phyloP scores from a whole-genome alignment of 2,329 filamentous ascomycete species.

The Daldinia eschscholtzii region DNA sequence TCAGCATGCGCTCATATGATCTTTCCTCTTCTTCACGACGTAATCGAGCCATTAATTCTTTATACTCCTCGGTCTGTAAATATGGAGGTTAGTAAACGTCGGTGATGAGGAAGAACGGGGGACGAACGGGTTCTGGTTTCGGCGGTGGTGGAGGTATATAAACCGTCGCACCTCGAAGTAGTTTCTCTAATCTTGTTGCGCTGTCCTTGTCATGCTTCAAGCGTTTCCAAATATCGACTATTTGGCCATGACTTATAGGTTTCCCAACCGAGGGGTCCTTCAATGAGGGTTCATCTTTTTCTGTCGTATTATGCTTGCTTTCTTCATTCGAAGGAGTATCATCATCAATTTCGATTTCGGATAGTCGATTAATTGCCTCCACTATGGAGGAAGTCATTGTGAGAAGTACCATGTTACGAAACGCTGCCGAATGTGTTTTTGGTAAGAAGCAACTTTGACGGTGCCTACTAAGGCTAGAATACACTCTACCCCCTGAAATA shows the following conservation, averaged over 20 bases:
- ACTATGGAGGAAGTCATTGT: constrained; percentile 79
- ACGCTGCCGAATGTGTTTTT: constrained; percentile 28
- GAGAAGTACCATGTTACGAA: constrained; percentile 75
- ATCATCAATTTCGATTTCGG: constrained; percentile 33
- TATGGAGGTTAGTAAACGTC: constrained; percentile 22
- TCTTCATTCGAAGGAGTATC: constrained; percentile 39
- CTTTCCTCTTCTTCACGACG: constrained; percentile 85
- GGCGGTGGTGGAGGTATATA: constrained; percentile 85
- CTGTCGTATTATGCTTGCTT: constrained; percentile 8
- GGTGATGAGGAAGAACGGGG: constrained; percentile 13
- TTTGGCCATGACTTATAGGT: constrained; percentile 78
- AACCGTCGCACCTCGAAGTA: constrained; percentile 78
- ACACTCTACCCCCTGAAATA: too few species aligned
- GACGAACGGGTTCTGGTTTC: constrained; percentile 79
- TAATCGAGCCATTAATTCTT: constrained; percentile 86
- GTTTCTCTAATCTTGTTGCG: constrained; percentile 70
- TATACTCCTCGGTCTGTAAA: constrained; percentile 80
- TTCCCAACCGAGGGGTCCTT: constrained; percentile 67
- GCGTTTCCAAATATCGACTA: constrained; percentile 71
- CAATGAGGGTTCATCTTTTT: constrained; percentile 63
- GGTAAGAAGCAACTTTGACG: background rate
- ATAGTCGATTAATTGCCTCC: constrained; percentile 66
- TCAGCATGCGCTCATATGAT: constrained; percentile 84
- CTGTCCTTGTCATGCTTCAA: constrained; percentile 57
- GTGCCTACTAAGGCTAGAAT: too few species aligned